A percentile compares a stretch with the other conserved stretches of the same genome.
Evolutionary conservation across 2,329 filamentous ascomycete species (phyloP).

Genomic region (Sporothrix sp.): DNA sequence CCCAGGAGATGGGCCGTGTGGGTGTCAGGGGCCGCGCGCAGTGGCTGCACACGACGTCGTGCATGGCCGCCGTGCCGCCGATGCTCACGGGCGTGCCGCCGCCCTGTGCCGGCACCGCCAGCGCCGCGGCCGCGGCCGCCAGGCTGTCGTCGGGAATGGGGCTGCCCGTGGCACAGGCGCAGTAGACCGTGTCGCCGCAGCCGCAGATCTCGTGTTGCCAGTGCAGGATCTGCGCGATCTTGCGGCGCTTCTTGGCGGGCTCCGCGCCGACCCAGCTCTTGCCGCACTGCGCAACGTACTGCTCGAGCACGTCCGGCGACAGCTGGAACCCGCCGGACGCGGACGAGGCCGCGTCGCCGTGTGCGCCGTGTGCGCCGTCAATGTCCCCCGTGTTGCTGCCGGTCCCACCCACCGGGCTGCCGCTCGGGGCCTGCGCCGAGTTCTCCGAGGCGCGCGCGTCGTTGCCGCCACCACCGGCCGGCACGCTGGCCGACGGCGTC

Average conservation of each 20-base stretch:
- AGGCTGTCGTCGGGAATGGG: not conserved
- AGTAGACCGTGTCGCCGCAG: slow-evolving; percentile 23
- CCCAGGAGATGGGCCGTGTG: slow-evolving; percentile 6
- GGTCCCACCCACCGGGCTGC: too few relatives aligned
- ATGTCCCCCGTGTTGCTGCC: too few relatives aligned
- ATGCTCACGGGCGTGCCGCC: not conserved
- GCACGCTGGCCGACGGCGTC: slow-evolving; percentile 5
- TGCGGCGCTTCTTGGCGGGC: slow-evolving; percentile 16
- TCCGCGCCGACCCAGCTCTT: slow-evolving; percentile 13
- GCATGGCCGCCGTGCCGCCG: not conserved
- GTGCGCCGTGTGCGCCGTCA: not conserved
- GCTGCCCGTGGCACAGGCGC: slow-evolving; percentile 22
- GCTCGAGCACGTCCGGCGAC: slow-evolving; percentile 3
- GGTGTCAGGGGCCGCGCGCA: slow-evolving; percentile 8
- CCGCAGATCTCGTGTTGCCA: slow-evolving; percentile 42
- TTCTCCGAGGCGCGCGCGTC: not conserved
- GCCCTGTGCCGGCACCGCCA: not conserved
- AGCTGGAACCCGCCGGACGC: not conserved
- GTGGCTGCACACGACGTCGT: not conserved
- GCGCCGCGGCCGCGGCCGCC: not conserved
- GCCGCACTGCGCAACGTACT: slow-evolving; percentile 1
- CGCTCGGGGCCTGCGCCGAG: not conserved
- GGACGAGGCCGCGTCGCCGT: not conserved
- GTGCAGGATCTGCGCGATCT: slow-evolving; percentile 33
- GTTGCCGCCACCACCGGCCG: not conserved